Base-by-base conservation (phyloP, 2,329 filamentous ascomycete genomes). In the Coniochaeta ligniaria region DNA sequence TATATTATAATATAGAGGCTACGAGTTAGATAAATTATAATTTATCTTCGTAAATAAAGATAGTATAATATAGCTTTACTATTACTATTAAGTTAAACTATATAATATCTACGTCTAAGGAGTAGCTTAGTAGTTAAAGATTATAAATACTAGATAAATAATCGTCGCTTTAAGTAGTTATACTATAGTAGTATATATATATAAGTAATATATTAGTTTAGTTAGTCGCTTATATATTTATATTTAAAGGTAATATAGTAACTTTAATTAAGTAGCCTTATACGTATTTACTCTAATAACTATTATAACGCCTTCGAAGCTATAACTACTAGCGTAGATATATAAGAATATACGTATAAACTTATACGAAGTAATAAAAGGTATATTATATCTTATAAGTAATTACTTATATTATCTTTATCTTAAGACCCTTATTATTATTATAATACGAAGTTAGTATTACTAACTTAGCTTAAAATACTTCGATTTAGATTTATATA, bases 261-360 rank as follows among this genome's bases (percentile, higher is more conserved):
- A n/a, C n/a, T n/a, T n/a, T n/a, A n/a, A n/a, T n/a, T n/a, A n/a
- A n/a, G n/a, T n/a, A n/a, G n/a, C n/a, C n/a, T n/a, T n/a, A n/a
- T n/a, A n/a, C n/a, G n/a, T n/a, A n/a, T n/a, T n/a, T n/a, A n/a
- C n/a, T n/a, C n/a, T n/a, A n/a, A n/a, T n/a, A n/a, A n/a, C n/a
- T n/a, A n/a, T n/a, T n/a, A n/a, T n/a, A n/a, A n/a, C n/a, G n/a
- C n/a, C n/a, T n/a, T n/a, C n/a, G n/a, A n/a, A n/a, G n/a, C 92
- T 89, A 64, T 89, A 90, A n/a, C n/a, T 68, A 95, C 83, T 86
- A 96, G 96, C 74, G 98, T 95, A 20, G 92, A 92, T n/a, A 98
- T 76, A 75, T 95, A 94, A 66, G 96, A 72, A 74, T 95, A 96
- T 22, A 91, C 77, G 73, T 99, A 95, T 58, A 98, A 72, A 79